Conservation (phyloP, 768 basidiomycete genomes). For the Gymnopilus junonius region DNA sequence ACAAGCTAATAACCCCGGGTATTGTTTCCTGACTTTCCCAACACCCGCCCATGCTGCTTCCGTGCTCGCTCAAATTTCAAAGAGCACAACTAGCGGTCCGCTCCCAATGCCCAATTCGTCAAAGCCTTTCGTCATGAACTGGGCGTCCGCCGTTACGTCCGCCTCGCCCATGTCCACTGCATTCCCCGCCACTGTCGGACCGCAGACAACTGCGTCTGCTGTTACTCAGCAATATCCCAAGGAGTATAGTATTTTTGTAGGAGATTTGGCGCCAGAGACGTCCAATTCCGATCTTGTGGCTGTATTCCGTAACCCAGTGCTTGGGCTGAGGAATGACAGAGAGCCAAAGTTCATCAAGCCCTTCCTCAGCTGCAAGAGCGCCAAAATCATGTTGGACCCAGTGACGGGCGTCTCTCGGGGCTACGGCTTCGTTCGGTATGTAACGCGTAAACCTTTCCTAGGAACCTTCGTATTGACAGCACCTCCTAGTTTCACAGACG, state of each 20-base stretch:
- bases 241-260: slow-evolving; percentile 95
- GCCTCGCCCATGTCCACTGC: slow-evolving; percentile 35
- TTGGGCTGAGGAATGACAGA: slow-evolving; percentile 82
- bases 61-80: slow-evolving; percentile 71
- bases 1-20: slow-evolving; percentile 83
- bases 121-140: slow-evolving; percentile 81
- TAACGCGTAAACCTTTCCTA: slow-evolving; percentile 13
- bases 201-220: slow-evolving; percentile 26
- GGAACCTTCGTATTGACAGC: slow-evolving; percentile 18
- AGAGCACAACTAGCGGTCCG: slow-evolving; percentile 38
- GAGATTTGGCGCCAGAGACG: slow-evolving; percentile 90
- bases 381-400: slow-evolving; percentile 94
- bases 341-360: slow-evolving; percentile 89
- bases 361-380: slow-evolving; percentile 92
- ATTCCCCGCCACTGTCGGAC: slow-evolving; percentile 30
- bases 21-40: slow-evolving; percentile 88
- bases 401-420: slow-evolving; percentile 88
- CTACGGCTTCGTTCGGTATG: slow-evolving; percentile 90
- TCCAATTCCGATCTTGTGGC: slow-evolving; percentile 96
- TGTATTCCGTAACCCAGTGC: slow-evolving; percentile 88
- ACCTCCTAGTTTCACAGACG: slow-evolving; percentile 75
- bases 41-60: slow-evolving; percentile 69
- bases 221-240: slow-evolving; percentile 72
- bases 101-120: slow-evolving; percentile 84
- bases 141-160: slow-evolving; percentile 56